phyloP scores from a whole-genome alignment of 2,329 filamentous ascomycete species.

The Mycosphaerella arachidis region DNA sequence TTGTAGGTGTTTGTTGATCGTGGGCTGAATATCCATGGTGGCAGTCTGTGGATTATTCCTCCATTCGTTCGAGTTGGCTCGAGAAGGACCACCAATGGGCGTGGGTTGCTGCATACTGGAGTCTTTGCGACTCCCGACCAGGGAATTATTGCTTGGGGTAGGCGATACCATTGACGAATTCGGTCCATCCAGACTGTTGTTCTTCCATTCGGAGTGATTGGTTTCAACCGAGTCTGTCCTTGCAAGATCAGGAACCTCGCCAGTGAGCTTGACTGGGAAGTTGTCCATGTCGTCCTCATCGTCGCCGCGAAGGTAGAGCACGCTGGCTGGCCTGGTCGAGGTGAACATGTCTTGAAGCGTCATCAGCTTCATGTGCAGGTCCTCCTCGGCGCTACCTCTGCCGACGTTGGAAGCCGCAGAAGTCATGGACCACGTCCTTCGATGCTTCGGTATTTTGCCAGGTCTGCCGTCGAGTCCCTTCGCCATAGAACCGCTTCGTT shows the following conservation, averaged over 20 bases:
- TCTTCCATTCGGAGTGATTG: constrained; percentile 43
- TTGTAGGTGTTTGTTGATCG: constrained; percentile 41
- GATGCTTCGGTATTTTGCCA: constrained; percentile 85
- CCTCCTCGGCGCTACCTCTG: constrained; percentile 55
- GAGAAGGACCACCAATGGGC: constrained; percentile 40
- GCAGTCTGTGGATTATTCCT: constrained; percentile 51
- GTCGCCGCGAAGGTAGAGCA: constrained; percentile 71
- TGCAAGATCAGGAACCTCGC: constrained; percentile 58
- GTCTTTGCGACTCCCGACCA: constrained; percentile 37
- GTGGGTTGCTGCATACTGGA: constrained; percentile 44
- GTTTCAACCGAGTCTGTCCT: constrained; percentile 46
- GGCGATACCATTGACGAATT: constrained; percentile 52
- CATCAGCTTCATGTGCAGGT: constrained; percentile 72
- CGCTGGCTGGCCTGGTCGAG: constrained; percentile 72
- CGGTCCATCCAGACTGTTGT: constrained; percentile 46
- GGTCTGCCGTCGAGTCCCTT: constrained; percentile 54
- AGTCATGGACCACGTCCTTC: constrained; percentile 91
- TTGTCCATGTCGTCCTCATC: constrained; percentile 75
- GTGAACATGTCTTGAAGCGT: constrained; percentile 84
- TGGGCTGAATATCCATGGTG: constrained; percentile 46
- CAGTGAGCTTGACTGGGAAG: constrained; percentile 68
- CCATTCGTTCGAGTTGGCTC: constrained; percentile 45
- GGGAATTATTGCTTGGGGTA: constrained; percentile 45
- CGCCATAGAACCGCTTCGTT: constrained; percentile 51
- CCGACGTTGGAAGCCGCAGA: constrained; percentile 53